phyloP scores from a whole-genome alignment of 2,329 filamentous ascomycete genomes.

The Sclerotinia trifoliorum region DNA sequence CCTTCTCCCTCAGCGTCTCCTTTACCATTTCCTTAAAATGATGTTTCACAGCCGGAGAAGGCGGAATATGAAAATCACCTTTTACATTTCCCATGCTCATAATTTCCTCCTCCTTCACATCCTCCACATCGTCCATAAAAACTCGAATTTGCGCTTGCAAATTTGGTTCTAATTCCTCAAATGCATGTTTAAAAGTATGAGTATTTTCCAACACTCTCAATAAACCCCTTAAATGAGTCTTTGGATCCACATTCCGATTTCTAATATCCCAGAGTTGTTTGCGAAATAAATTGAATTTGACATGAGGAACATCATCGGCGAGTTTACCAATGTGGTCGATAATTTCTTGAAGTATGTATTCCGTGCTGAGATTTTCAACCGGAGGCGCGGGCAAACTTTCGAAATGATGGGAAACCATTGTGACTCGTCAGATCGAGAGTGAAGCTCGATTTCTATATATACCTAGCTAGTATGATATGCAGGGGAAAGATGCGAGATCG shows the following conservation, averaged over 20 bases:
- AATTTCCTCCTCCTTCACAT: slow-evolving; percentile 27
- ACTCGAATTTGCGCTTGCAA: slow-evolving; percentile 37
- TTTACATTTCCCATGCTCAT: slow-evolving; percentile 28
- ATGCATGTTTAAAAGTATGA: slow-evolving; percentile 35
- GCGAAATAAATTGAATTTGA: slow-evolving; percentile 37
- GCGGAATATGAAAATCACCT: slow-evolving; percentile 36
- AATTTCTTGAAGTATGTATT: slow-evolving; percentile 41
- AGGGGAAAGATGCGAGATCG: slow-evolving; percentile 2
- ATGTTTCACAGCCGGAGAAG: slow-evolving; percentile 39
- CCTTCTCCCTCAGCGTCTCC: slow-evolving; percentile 4
- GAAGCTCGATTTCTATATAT: neutral
- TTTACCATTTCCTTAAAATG: slow-evolving; percentile 38
- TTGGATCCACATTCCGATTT: slow-evolving; percentile 35
- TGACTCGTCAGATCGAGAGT: neutral
- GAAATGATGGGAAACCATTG: slow-evolving; percentile 23
- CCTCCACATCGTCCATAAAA: slow-evolving; percentile 37
- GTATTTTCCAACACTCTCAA: slow-evolving; percentile 39
- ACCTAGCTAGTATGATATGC: slow-evolving; percentile 3
- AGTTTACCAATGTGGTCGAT: slow-evolving; percentile 39
- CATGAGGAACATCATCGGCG: slow-evolving; percentile 30
- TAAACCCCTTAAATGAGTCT: slow-evolving; percentile 40
- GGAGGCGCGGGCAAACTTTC: slow-evolving; percentile 27
- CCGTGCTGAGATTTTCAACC: slow-evolving; percentile 32
- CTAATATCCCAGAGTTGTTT: slow-evolving; percentile 38
- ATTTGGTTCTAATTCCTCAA: slow-evolving; percentile 35